A percentile compares a stretch with the other conserved stretches of the same genome.
Evolutionary conservation across 2,329 filamentous ascomycete genomes (phyloP).

Genomic region (Diaporthe sp.): DNA sequence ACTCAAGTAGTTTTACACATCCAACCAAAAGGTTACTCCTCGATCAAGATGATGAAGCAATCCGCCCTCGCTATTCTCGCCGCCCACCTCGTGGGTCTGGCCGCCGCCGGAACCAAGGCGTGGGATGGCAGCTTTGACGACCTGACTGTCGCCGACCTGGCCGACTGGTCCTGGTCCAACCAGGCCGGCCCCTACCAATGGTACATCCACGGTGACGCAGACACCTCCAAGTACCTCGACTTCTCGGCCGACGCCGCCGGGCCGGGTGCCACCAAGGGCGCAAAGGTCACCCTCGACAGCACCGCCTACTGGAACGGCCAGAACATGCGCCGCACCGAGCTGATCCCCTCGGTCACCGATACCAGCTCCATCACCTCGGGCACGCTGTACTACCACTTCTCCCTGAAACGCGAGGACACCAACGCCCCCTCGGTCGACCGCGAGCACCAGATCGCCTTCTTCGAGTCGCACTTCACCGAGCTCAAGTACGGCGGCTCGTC

Average conservation of each 20-base stretch:
- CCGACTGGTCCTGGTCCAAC: slow-evolving; percentile 74
- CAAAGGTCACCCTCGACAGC: slow-evolving; percentile 72
- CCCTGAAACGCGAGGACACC: slow-evolving; percentile 66
- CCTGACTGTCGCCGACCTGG: slow-evolving; percentile 64
- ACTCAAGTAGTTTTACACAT: neutral
- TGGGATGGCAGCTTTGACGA: slow-evolving; percentile 75
- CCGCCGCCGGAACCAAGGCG: slow-evolving; percentile 62
- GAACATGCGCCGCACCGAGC: slow-evolving; percentile 77
- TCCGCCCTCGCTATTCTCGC: slow-evolving; percentile 42
- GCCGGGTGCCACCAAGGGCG: slow-evolving; percentile 71
- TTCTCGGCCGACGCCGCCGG: slow-evolving; percentile 72
- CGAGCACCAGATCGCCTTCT: slow-evolving; percentile 73
- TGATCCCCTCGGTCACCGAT: slow-evolving; percentile 73
- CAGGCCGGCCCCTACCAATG: slow-evolving; percentile 77
- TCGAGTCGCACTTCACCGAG: slow-evolving; percentile 79
- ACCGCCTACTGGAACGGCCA: slow-evolving; percentile 78
- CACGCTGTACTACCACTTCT: slow-evolving; percentile 78
- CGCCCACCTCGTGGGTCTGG: slow-evolving; percentile 45
- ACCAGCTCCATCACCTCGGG: slow-evolving; percentile 71
- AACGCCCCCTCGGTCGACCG: slow-evolving; percentile 71
- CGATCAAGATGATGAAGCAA: slow-evolving; percentile 39
- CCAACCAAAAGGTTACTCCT: slow-evolving; percentile 9
- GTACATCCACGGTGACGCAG: slow-evolving; percentile 75
- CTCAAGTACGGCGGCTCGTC: slow-evolving; percentile 69
- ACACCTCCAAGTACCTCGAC: slow-evolving; percentile 70